Evolutionary conservation across 257 asterid genomes (phyloP), one percentile per base, ranked within the genome.

Genomic region (Scutellaria baicalensis): DNA sequence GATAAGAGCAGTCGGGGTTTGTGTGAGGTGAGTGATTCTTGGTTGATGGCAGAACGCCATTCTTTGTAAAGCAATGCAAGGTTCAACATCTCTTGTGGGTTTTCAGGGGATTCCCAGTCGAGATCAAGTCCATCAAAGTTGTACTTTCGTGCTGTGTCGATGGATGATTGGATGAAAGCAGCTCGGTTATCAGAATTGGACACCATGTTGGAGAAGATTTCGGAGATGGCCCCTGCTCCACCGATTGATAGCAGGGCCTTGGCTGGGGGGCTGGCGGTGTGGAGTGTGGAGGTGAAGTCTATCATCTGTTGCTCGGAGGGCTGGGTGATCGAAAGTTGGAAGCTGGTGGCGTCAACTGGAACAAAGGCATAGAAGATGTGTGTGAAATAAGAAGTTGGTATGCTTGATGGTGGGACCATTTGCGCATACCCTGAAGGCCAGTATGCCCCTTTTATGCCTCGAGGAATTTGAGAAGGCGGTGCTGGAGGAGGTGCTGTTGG

Each of bases 91-190:
- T 87, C 84, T 49, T 64, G 57, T 10, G 79, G 68, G 5, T 68
- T 44, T 2, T 36, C 35, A 0, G 93, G 96, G 70, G 49, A 82
- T 47, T 86, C 91, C 93, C 96, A 86, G 74, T 89, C 93, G 44
- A 85, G 82, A 48, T 89, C 92, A 20, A 87, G 84, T 8, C 96
- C 92, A 8, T 86, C 86, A 20, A 89, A 85, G 1, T 61, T 69
- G 17, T 74, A 83, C 2, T 59, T 64, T 47, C 87, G 48, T 5
- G 90, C 88, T 1, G 71, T 66, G 10, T 54, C 9, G 18, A 89
- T 77, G 6, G 92, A 71, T 14, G 94, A 89, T 2, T 74, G 80
- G 18, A 86, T 83, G 80, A 86, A 86, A 6, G 85, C 69, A 1
- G 79, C 85, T 0, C 87, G 78, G 60, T 72, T 79, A 4, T 74